Evolutionary conservation across 805 yeast genomes (phyloP), one percentile per base, ranked within the genome.

Genomic region (Candida sakaeoensis): DNA sequence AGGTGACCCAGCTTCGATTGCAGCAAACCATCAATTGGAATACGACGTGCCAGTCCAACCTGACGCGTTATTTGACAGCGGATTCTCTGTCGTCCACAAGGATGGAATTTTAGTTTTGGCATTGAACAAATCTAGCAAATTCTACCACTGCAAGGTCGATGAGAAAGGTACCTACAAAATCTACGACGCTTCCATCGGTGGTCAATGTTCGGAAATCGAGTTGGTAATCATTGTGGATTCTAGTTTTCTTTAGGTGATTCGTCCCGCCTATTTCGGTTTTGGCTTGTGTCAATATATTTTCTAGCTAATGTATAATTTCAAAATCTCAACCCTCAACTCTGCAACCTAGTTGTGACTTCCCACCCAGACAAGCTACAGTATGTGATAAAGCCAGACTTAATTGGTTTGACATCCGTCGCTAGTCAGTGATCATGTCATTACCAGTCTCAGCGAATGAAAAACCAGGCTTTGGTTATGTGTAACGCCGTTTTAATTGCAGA

Each of bases 131-230:
- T 19, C 26, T 15, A 40, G 39, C 8, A 18, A 21, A n/a, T 40
- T 40, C 33, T 40, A 37, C 37, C 33, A 36, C n/a, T 40, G 43
- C 32, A n/a, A 24, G 17, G 31, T 26, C 13, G 40, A 36, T 31
- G 36, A 31, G 4, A 35, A 27, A 18, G 18, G 31, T 10, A 10
- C 23, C 8, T 40, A 31, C 29, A 36, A 36, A 18, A 28, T 40
- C n/a, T 40, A 40, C 25, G 43, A 40, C 26, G 24, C 28, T 12
- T 17, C 19, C 6, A 32, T 40, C 26, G 37, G 12, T 26, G 18
- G 31, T 19, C 21, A 24, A 16, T 40, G 43, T 40, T 17, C 28
- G 5, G 29, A 33, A n/a, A 27, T 40, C 32, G 43, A 40, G 21
- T 21, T 36, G 8, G 31, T 34, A 9, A 37, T 39, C 8, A 14